These are phyloP conservation scores for Syzygium jambos DNA, from an alignment of 345 rosid genomes.

Conservation along the genomic window DNA sequence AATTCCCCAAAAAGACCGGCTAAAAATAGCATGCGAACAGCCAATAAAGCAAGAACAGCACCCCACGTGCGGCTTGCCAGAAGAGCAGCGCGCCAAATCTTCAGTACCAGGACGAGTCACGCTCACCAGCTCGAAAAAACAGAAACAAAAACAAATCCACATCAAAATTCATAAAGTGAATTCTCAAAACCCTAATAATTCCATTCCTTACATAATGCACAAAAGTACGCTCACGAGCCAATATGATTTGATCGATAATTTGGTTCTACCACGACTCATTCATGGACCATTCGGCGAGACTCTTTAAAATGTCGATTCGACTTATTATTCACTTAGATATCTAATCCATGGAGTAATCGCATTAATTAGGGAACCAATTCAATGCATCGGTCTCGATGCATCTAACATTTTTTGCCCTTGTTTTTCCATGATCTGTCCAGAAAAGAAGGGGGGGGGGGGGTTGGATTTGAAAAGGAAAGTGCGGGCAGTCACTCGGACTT, in stretches of 20 bases:
- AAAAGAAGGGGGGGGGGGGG: background rate
- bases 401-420: background rate
- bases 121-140: background rate
- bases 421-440: background rate
- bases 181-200: background rate
- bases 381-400: background rate
- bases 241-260: background rate
- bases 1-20: background rate
- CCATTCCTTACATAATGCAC: background rate
- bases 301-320: too few relatives aligned
- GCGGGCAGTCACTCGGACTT: background rate
- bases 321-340: background rate
- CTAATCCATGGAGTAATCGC: background rate
- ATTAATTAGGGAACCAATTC: background rate
- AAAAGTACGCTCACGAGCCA: background rate
- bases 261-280: too few relatives aligned
- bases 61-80: background rate
- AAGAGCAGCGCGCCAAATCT: background rate
- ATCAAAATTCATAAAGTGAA: background rate
- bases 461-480: background rate
- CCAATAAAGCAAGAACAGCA: background rate
- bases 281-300: too few relatives aligned
- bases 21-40: background rate
- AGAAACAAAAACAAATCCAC: background rate
- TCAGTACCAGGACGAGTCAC: background rate